phyloP scores from a whole-genome alignment of 805 yeast genomes.

The Candida easanensis region DNA sequence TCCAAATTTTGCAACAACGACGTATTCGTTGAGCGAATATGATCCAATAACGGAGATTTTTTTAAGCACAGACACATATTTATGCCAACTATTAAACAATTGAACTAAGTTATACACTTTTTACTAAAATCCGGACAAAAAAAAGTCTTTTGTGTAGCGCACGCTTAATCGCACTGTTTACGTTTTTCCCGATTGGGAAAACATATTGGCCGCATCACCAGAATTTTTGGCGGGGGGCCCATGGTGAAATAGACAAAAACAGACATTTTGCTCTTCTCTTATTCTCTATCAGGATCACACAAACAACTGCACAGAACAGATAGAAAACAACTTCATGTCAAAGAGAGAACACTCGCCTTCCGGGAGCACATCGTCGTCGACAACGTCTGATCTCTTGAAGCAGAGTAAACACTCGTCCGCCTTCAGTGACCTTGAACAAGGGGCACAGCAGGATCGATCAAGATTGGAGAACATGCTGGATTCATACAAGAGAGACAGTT shows the following conservation, averaged over 20 bases:
- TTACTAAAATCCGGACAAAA: no score
- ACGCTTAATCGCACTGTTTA: slow-evolving; percentile 7
- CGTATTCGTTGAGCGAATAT: no score
- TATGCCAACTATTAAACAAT: no score
- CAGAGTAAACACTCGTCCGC: slow-evolving; percentile 3
- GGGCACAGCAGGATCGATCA: slow-evolving; percentile 16
- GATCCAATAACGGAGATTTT: no score
- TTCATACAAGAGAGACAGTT: slow-evolving; percentile 2
- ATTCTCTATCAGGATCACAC: no score
- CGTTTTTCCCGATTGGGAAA: slow-evolving; percentile 15
- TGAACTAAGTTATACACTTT: no score
- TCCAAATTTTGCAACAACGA: no score
- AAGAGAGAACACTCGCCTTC: slow-evolving; percentile 6
- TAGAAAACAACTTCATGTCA: not conserved
- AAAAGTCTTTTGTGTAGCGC: not conserved
- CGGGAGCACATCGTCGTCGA: slow-evolving; percentile 9
- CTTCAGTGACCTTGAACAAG: slow-evolving; percentile 8
- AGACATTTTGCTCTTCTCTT: no score
- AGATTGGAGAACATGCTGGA: slow-evolving; percentile 18
- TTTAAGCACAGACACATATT: no score
- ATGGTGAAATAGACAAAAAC: not conserved
- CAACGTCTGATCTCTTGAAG: slow-evolving; percentile 14
- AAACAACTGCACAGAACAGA: not conserved
- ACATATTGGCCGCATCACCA: slow-evolving; percentile 7
- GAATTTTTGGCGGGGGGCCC: not conserved